A percentile compares a stretch with the other conserved stretches of the same genome.
Conservation (phyloP, 257 asterid genomes). For the Lavandula angustifolia region DNA sequence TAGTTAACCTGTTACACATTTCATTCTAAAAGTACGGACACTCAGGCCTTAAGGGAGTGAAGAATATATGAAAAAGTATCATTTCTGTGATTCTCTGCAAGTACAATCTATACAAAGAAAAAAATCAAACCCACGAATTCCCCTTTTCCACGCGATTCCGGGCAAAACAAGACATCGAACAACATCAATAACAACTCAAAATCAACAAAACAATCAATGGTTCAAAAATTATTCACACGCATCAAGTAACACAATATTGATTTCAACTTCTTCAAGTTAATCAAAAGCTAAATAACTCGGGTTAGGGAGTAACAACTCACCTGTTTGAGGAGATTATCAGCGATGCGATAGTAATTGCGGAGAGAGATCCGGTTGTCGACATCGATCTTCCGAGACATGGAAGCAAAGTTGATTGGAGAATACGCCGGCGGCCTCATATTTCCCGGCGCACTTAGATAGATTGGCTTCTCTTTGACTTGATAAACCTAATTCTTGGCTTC, state of each 20-base stretch:
- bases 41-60: too few species aligned
- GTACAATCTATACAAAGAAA: too few species aligned
- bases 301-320: constrained; percentile 33
- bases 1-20: too few species aligned
- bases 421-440: constrained; percentile 69
- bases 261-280: neutral
- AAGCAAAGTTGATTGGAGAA: constrained; percentile 49
- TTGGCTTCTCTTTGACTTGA: too few species aligned
- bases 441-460: constrained; percentile 22
- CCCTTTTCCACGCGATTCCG: too few species aligned
- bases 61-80: too few species aligned
- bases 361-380: constrained; percentile 82
- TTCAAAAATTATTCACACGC: constrained; percentile 7
- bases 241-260: neutral
- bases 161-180: neutral
- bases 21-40: too few species aligned
- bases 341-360: constrained; percentile 83
- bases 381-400: constrained; percentile 47
- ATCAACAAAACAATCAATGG: constrained; percentile 26
- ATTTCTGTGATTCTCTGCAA: too few species aligned
- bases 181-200: constrained; percentile 15
- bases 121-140: too few species aligned
- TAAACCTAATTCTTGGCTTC: too few species aligned
- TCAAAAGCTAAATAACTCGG: neutral
- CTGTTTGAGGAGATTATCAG: constrained; percentile 91